Evolutionary conservation across 768 basidiomycete genomes (phyloP).

Genomic region (Trichaptum fuscoviolaceum): DNA sequence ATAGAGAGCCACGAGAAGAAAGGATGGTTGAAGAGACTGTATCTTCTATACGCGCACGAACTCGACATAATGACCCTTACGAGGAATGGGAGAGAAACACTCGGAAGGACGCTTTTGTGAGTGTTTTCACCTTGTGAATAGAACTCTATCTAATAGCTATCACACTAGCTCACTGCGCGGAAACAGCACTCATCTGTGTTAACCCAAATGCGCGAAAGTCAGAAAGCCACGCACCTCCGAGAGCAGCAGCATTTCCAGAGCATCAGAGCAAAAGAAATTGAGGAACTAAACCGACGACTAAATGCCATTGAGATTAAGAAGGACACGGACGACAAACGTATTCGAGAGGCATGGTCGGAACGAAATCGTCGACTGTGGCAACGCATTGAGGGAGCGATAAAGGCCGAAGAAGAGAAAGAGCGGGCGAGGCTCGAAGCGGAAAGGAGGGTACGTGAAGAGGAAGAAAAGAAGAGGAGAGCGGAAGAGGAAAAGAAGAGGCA

Average conservation of each 20-base stretch:
- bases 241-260: conserved; percentile 10
- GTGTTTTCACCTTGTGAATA: conserved; percentile 10
- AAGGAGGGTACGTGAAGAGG: conserved; percentile 42
- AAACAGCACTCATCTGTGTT: conserved; percentile 21
- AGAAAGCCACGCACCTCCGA: conserved; percentile 25
- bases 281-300: conserved; percentile 45
- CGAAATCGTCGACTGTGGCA: conserved; percentile 44
- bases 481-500: conserved; percentile 36
- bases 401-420: conserved; percentile 56
- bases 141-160: not conserved
- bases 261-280: conserved; percentile 44
- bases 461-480: conserved; percentile 30
- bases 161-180: conserved; percentile 34
- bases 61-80: conserved; percentile 40
- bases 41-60: conserved; percentile 39
- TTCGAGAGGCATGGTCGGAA: conserved; percentile 42
- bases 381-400: conserved; percentile 58
- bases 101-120: conserved; percentile 41
- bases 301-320: conserved; percentile 37
- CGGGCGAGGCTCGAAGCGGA: conserved; percentile 51
- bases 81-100: conserved; percentile 49
- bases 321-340: conserved; percentile 39
- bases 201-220: conserved; percentile 24
- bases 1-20: conserved; percentile 23
- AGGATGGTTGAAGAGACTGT: conserved; percentile 39